phyloP scores from a whole-genome alignment of 495 filamentous ascomycete species.

The Hypoxylon cercidicola region DNA sequence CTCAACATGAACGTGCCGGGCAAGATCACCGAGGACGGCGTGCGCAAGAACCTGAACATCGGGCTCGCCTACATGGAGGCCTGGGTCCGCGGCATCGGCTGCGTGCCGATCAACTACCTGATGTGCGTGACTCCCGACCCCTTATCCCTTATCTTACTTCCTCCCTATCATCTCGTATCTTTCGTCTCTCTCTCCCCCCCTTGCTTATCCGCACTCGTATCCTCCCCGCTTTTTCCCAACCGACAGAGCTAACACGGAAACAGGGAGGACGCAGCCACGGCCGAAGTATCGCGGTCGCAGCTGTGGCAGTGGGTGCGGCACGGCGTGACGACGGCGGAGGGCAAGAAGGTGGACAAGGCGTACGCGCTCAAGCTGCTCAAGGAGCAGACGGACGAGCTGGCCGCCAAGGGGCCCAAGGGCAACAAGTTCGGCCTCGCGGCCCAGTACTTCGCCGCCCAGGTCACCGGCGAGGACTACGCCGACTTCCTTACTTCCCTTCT shows the following conservation, averaged over 20 bases:
- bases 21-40: slow-evolving; percentile 91
- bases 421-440: slow-evolving; percentile 93
- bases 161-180: slow-evolving; percentile 4
- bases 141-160: slow-evolving; percentile 9
- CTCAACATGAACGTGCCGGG: slow-evolving; percentile 99
- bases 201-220: no score
- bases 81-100: slow-evolving; percentile 94
- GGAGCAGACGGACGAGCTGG: slow-evolving; percentile 84
- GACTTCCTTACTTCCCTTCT: slow-evolving; percentile 94
- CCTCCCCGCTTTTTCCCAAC: no score
- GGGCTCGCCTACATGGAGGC: slow-evolving; percentile 98
- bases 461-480: slow-evolving; percentile 96
- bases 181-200: background rate
- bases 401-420: slow-evolving; percentile 80
- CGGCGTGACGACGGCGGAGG: slow-evolving; percentile 84
- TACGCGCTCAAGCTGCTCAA: slow-evolving; percentile 86
- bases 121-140: slow-evolving; percentile 66
- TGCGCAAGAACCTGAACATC: slow-evolving; percentile 98
- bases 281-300: slow-evolving; percentile 90
- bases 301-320: slow-evolving; percentile 97
- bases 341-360: slow-evolving; percentile 91
- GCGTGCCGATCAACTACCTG: slow-evolving; percentile 98
- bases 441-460: slow-evolving; percentile 90
- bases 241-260: slow-evolving; percentile 42
- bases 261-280: slow-evolving; percentile 94